These are phyloP conservation scores for Aeschynomene evenia DNA, from an alignment of 306 rosid genomes.

Conservation along the genomic window DNA sequence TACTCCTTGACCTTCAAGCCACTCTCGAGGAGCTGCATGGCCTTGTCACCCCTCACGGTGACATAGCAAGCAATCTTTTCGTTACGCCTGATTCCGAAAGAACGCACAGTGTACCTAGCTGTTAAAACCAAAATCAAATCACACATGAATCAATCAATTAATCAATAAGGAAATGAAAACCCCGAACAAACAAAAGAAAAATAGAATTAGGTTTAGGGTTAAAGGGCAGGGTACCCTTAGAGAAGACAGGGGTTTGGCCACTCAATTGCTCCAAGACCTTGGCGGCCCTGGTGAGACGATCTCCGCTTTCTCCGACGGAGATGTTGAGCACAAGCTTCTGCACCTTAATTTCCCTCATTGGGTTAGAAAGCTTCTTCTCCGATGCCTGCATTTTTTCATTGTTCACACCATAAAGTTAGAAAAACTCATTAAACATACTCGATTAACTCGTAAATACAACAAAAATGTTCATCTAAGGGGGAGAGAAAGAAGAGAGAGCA, in stretches of 20 bases:
- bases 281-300: constrained; percentile 66
- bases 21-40: constrained; percentile 73
- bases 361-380: constrained; percentile 59
- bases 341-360: constrained; percentile 69
- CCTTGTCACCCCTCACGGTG: constrained; percentile 77
- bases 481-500: too few relatives aligned
- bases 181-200: not conserved
- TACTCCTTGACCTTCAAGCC: constrained; percentile 74
- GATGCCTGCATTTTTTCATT: constrained; percentile 28
- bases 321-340: constrained; percentile 71
- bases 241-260: constrained; percentile 67
- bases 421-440: too few relatives aligned
- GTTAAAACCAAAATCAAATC: not conserved
- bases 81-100: constrained; percentile 72
- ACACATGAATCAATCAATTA: not conserved
- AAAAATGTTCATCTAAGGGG: too few relatives aligned
- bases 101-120: constrained; percentile 77
- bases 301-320: constrained; percentile 68
- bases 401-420: too few relatives aligned
- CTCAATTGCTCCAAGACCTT: constrained; percentile 72
- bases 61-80: constrained; percentile 82
- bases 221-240: constrained; percentile 49
- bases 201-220: not conserved
- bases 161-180: not conserved
- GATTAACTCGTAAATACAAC: too few relatives aligned